These are phyloP conservation scores for Pseudonitzschia multistriata DNA, from an alignment of 108 stramenopile genomes.

Conservation along the genomic window DNA sequence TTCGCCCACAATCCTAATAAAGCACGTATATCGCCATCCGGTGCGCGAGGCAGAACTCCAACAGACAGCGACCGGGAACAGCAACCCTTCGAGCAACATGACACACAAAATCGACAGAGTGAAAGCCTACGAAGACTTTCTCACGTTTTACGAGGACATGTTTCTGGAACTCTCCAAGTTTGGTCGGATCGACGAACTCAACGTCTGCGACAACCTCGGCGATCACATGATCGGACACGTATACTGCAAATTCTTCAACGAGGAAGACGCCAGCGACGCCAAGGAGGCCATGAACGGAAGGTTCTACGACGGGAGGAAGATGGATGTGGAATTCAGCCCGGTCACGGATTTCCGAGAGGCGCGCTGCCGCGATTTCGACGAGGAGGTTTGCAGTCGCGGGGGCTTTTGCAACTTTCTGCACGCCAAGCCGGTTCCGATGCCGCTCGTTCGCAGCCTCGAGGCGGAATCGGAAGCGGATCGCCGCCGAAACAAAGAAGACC, in stretches of 20 bases:
- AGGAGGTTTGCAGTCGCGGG: constrained; percentile 79
- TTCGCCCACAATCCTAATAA: constrained; percentile 91
- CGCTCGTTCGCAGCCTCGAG: constrained; percentile 70
- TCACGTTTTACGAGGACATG: constrained; percentile 72
- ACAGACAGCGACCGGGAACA: constrained; percentile 30
- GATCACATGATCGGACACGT: constrained; percentile 98
- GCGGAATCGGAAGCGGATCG: constrained; percentile 71
- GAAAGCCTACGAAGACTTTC: constrained; percentile 84
- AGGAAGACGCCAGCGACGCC: constrained; percentile 94
- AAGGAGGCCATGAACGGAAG: constrained; percentile 87
- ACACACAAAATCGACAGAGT: constrained; percentile 49
- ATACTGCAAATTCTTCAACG: constrained; percentile 91
- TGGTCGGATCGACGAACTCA: constrained; percentile 91
- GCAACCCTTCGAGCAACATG: constrained; percentile 23
- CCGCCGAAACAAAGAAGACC: constrained; percentile 21
- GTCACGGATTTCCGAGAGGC: constrained; percentile 97
- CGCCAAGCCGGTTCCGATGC: constrained; percentile 77
- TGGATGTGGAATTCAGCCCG: constrained; percentile 92
- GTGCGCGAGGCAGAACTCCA: constrained; percentile 62
- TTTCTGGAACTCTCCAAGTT: constrained; percentile 90
- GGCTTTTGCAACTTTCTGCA: constrained; percentile 99
- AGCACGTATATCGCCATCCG: constrained; percentile 94
- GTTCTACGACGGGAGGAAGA: constrained; percentile 87
- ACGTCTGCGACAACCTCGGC: constrained; percentile 97
- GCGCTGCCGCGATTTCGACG: constrained; percentile 92